Evolutionary conservation across 1,284 basidiomycete species (phyloP), one percentile per base, ranked within the genome.

Genomic region (Termitomyces sp.): DNA sequence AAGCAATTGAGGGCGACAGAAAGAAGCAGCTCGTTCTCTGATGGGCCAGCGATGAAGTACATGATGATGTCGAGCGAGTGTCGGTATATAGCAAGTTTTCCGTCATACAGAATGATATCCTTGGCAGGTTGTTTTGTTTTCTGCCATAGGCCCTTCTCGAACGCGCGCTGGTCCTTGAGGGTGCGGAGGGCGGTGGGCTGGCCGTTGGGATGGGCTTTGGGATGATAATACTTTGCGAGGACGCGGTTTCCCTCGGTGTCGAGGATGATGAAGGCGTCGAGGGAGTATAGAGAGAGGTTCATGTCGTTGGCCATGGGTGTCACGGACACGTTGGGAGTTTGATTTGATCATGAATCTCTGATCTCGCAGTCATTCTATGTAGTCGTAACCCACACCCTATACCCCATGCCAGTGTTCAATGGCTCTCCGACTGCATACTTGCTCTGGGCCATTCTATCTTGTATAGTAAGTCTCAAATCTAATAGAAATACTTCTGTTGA

Each of bases 11-110:
- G 83, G 7, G 93, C 88, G 14, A 83, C 74, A 55, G 90, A 84
- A 40, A 99, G 84, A 93, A 99, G 98, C 57, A 99, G 81, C 72
- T 99, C 96, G 73, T 99, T 99, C 72, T 97, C 94, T 3, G 80
- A 78, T 10, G 91, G 78, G 3, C 91, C 88, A 14, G 91, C 93
- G 64, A 99, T 82, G 62, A 99, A 85, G 77, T 97, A 97, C 69
- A 98, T 86, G 57, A 95, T 90, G 63, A 98, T 85, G 75, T 99
- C 97, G 53, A 97, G 85, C 34, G 93, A 91, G 61, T 97, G 84
- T 64, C 91, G 92, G 76, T 96, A 97, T 19, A 99, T 83, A 28
- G 91, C 87, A n/a, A 98, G 80, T 65, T 94, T 88, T 57, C 87
- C 79, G 68, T 93, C 93, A 68, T 92, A 93, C 10, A 98, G 81